Conservation (phyloP, 768 basidiomycete genomes). For the Dioszegia crocea region DNA sequence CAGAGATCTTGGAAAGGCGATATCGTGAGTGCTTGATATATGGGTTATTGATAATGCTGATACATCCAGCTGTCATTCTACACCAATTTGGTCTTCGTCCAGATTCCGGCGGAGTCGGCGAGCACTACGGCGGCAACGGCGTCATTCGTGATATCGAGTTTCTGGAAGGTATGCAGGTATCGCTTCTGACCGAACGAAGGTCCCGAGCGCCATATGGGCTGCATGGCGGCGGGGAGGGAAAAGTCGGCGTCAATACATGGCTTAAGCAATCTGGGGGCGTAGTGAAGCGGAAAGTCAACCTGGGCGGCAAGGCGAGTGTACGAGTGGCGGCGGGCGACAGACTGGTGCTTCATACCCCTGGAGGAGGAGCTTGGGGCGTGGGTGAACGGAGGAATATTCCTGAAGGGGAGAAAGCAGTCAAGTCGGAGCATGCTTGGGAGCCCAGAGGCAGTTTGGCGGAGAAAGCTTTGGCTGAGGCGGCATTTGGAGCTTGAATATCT, state of each 20-base stretch:
- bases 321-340: slow-evolving; percentile 22
- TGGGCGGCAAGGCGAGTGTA: slow-evolving; percentile 31
- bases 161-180: slow-evolving; percentile 19
- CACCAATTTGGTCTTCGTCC: slow-evolving; percentile 61
- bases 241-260: slow-evolving; percentile 14
- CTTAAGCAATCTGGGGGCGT: slow-evolving; percentile 1
- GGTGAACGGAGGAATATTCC: slow-evolving; percentile 11
- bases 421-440: slow-evolving; percentile 29
- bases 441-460: slow-evolving; percentile 49
- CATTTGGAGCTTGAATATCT: slow-evolving; percentile 11
- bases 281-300: slow-evolving; percentile 18
- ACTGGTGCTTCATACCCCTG: slow-evolving; percentile 22
- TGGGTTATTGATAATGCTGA: no score
- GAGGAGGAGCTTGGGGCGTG: slow-evolving; percentile 23
- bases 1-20: slow-evolving; percentile 86
- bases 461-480: slow-evolving; percentile 34
- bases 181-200: slow-evolving; percentile 27
- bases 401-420: slow-evolving; percentile 11
- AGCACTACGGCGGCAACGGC: slow-evolving; percentile 31
- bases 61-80: slow-evolving; percentile 61
- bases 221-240: slow-evolving; percentile 8
- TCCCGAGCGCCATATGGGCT: slow-evolving; percentile 23
- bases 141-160: slow-evolving; percentile 42
- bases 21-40: slow-evolving; percentile 57
- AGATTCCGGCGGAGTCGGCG: slow-evolving; percentile 27